Evolutionary conservation across 2,329 filamentous ascomycete species (phyloP), one percentile per base, ranked within the genome.

Genomic region (Allantophomopsis lycopodina): DNA sequence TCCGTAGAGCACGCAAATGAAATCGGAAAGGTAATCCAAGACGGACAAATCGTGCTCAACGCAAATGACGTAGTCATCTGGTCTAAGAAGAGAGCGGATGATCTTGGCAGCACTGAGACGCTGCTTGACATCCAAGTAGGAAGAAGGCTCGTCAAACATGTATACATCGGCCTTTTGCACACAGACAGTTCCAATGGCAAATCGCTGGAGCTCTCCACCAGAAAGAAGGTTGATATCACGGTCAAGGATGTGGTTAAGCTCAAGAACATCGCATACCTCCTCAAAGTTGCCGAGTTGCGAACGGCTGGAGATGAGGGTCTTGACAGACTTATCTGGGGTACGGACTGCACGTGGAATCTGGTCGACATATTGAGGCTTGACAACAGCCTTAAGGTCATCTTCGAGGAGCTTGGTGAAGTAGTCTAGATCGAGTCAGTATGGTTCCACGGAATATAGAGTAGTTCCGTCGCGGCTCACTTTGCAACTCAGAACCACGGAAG

Each of bases 71-170:
- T 96, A 98, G 66, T 94, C 85, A 53, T 95, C 76, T 36, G 86
- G 77, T 36, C 84, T 76, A 40, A 95, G 75, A 37, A 98, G 77
- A 47, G 85, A 88, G 49, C 91, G 87, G 54, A 98, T 96, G 51
- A 94, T 84, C 52, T 82, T 77, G 52, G 86, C 89, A 46, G 93
- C 91, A 50, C 82, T 83, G 50, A 98, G 69, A 79, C 91, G 84
- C 66, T 98, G 91, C 74, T 96, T 96, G 58, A 98, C 91, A 82
- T 98, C 93, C 42, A 98, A 76, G 63, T 95, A 98, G 31, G 91
- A 98, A 32, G 89, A 96, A 14, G 93, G 93, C 68, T 98, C 91
- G 62, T 98, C 91, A 55, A 98, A 98, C 91, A 98, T 96, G 72
- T 98, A 98, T 10, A 94, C 86, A 60, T 98, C 91, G 50, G 89